These are phyloP conservation scores for Nectriaceae sp. DNA, from an alignment of 2,329 filamentous ascomycete genomes.

Conservation along the genomic window DNA sequence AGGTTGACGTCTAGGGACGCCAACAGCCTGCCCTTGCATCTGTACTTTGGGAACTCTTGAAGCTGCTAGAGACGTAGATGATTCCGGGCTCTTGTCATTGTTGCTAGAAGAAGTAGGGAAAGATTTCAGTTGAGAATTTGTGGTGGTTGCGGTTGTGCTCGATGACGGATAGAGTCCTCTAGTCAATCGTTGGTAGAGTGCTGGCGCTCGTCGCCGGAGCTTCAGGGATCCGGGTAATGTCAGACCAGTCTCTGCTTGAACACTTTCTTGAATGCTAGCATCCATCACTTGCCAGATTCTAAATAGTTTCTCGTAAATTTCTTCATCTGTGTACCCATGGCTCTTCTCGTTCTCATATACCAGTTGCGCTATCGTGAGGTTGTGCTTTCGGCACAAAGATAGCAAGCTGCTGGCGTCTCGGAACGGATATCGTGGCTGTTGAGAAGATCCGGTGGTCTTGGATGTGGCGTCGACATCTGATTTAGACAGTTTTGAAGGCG, in stretches of 20 bases:
- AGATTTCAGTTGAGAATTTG: too few relatives aligned
- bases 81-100: not conserved
- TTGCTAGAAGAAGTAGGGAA: not conserved
- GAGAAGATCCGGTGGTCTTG: conserved; percentile 17
- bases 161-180: conserved; percentile 46
- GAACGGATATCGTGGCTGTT: conserved; percentile 48
- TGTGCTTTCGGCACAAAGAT: conserved; percentile 49
- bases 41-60: not conserved
- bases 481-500: conserved; percentile 2
- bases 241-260: conserved; percentile 44
- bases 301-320: conserved; percentile 48
- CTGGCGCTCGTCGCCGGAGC: conserved; percentile 48
- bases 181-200: conserved; percentile 46
- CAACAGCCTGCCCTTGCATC: not conserved
- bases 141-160: not conserved
- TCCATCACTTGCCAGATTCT: conserved; percentile 56
- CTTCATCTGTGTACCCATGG: conserved; percentile 50
- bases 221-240: conserved; percentile 50
- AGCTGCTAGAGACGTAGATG: not conserved
- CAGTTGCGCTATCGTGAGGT: conserved; percentile 52
- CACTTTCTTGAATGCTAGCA: conserved; percentile 50
- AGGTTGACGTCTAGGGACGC: conserved; percentile 30
- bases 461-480: conserved; percentile 16
- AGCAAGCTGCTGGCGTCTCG: conserved; percentile 48
- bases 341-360: conserved; percentile 56